These are phyloP conservation scores for Raphanus hybrid DNA, from an alignment of 441 rosid species.

Conservation along the genomic window DNA sequence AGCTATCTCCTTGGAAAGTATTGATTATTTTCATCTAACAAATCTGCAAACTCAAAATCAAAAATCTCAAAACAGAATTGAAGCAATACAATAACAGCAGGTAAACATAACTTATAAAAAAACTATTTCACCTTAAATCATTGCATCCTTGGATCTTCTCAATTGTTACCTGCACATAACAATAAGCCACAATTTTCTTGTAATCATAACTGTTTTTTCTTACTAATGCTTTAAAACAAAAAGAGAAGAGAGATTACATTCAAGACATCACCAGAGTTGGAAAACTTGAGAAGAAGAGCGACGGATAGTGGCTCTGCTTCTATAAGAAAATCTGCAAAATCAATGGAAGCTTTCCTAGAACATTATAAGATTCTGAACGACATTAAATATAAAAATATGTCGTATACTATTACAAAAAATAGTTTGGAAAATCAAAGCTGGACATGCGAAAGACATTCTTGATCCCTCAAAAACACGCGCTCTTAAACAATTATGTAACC, in stretches of 20 bases:
- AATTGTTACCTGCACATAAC: conserved; percentile 74
- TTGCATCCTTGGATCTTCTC: conserved; percentile 64
- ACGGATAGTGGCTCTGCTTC: conserved; percentile 61
- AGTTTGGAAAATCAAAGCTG: background rate
- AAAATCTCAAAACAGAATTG: background rate
- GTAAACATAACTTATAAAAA: background rate
- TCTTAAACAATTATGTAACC: conserved; percentile 9
- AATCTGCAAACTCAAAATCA: conserved; percentile 47
- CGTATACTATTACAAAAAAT: conserved; percentile 23
- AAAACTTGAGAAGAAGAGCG: conserved; percentile 72
- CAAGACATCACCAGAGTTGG: conserved; percentile 74
- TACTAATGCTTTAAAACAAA: background rate
- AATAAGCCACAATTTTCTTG: conserved; percentile 14
- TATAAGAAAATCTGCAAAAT: conserved; percentile 68
- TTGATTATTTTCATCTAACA: conserved; percentile 52
- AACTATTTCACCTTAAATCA: conserved; percentile 60
- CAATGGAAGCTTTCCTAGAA: conserved; percentile 77
- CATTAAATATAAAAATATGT: conserved; percentile 32
- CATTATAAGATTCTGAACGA: conserved; percentile 57
- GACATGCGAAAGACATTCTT: conserved; percentile 35
- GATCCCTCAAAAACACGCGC: conserved; percentile 31
- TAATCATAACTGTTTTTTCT: background rate
- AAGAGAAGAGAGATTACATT: conserved; percentile 49
- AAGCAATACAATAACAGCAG: background rate
- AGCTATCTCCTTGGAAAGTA: conserved; percentile 54